phyloP scores from a whole-genome alignment of 768 basidiomycete genomes.

The Kwoniella sp. region DNA sequence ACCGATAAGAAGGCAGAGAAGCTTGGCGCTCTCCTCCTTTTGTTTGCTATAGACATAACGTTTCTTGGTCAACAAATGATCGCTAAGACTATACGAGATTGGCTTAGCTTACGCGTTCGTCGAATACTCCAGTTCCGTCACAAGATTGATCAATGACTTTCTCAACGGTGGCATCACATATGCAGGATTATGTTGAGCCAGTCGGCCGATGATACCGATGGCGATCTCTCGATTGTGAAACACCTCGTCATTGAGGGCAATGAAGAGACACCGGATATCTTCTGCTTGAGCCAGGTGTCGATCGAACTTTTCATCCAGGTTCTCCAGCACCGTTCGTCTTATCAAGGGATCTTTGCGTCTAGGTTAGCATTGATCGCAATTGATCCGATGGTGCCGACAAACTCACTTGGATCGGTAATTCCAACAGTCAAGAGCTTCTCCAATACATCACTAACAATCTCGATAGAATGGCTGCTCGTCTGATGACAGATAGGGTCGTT shows the following conservation, averaged over 20 bases:
- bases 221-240: conserved; percentile 93
- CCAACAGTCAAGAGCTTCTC: conserved; percentile 93
- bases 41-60: conserved; percentile 46
- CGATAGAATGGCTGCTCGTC: conserved; percentile 91
- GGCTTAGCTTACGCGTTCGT: conserved; percentile 70
- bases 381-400: neutral
- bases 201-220: conserved; percentile 84
- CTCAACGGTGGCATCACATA: conserved; percentile 97
- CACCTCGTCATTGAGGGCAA: conserved; percentile 94
- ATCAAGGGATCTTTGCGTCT: conserved; percentile 70
- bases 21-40: conserved; percentile 83
- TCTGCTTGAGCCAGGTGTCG: conserved; percentile 96
- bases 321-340: conserved; percentile 79
- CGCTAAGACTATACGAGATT: neutral
- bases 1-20: conserved; percentile 84
- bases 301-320: conserved; percentile 90
- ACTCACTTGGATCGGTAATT: conserved; percentile 88
- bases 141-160: conserved; percentile 90
- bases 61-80: conserved; percentile 12
- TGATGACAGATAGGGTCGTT: conserved; percentile 95
- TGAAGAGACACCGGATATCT: conserved; percentile 95
- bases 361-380: conserved; percentile 11
- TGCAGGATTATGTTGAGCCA: conserved; percentile 93
- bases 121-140: conserved; percentile 96
- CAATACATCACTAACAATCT: conserved; percentile 96